Base-by-base conservation (phyloP, 345 rosid species). In the Streptanthus diversifolius region DNA sequence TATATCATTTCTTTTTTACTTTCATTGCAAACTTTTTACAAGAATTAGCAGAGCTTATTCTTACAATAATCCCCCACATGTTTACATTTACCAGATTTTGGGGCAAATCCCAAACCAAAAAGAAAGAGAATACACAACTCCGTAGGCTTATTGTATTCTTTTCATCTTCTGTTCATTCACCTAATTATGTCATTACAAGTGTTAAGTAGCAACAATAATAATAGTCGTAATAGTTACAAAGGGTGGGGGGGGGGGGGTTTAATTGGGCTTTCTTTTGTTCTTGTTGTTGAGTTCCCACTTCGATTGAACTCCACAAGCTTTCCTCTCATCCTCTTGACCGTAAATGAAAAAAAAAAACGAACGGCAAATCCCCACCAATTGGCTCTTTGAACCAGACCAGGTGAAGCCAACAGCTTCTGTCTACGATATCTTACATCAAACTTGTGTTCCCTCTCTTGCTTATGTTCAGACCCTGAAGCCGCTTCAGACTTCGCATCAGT, bases 271-370 rank as follows among this genome's bases (percentile, higher is more conserved):
- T 84, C 29, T 44, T 74, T 54, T 62, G 35, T 32, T 33, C 37
- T 90, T 61, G 62, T 89, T 83, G 96, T 73, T 79, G 82, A 77
- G 90, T 85, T 85, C 97, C 93, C 96, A 79, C 88, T 93, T 93
- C 84, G 97, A 90, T 75, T 89, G 98, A 84, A 86, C 96, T 77
- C 90, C 82, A 80, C 92, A 86, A 66, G 72, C 76, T 57, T 54
- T 22, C 58, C 64, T 77, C 76, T 56, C 61, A 56, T 76, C 75
- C 64, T 67, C 79, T 22, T 71, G 73, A 78, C 70, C 68, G 69
- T 81, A 62, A 33, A 43, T 8, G 4, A 5, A 27, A 29, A 68
- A 37, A 63, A 70, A 55, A 19, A 8, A 17, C 33, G 53, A 19
- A 21, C 8, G 27, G 55, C 30, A 49, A 22, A 44, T 8, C 79